Base-by-base conservation (phyloP, 495 filamentous ascomycete species). In the Hypoxylon lenormandii region DNA sequence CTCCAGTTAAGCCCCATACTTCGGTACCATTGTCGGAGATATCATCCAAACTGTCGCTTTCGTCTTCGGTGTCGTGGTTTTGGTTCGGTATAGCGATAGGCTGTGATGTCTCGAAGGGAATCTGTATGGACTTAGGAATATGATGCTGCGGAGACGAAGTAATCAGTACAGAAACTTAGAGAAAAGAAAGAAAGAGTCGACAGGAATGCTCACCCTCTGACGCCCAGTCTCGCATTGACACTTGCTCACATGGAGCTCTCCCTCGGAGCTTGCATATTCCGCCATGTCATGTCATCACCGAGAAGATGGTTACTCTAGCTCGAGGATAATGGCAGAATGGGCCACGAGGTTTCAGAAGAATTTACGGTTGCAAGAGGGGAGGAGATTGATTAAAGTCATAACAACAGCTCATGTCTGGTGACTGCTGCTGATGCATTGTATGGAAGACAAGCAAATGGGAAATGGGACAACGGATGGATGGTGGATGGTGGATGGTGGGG, bases 231-330 rank as follows among this genome's bases (percentile, higher is more conserved):
- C 64, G 37, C 50, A 68, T 15, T 62, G 33, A 36, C 74, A 74
- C 38, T 36, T 67, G 53, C 74, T 62, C 53, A 76, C 63, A 47
- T 62, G 52, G 42, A 76, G 65, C 68, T 60, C 62, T 40, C 57
- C 61, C 13, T 66, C 52, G 15, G 51, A 62, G 51, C 56, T 66
- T 36, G 45, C 23, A 48, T 55, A 23, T 43, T 21, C 66, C 38
- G 65, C 49, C 69, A 72, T 74, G 26, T 50, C 69, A 72, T 74
- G 26, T 50, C 68, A 71, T 66, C 46, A 52, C 50, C 61, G 52
- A 36, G 38, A 4, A 42, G 38, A 42, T 15, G 12, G 13, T 6
- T 33, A 11, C 30, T 8, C 6, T 33, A 33, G 10, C 6, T 8
- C 5, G 6, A 8, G 4, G 30, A 33, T 33, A 7, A 33, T 33